phyloP scores from a whole-genome alignment of 23 red algal genomes.

The Agarophyton chilense region DNA sequence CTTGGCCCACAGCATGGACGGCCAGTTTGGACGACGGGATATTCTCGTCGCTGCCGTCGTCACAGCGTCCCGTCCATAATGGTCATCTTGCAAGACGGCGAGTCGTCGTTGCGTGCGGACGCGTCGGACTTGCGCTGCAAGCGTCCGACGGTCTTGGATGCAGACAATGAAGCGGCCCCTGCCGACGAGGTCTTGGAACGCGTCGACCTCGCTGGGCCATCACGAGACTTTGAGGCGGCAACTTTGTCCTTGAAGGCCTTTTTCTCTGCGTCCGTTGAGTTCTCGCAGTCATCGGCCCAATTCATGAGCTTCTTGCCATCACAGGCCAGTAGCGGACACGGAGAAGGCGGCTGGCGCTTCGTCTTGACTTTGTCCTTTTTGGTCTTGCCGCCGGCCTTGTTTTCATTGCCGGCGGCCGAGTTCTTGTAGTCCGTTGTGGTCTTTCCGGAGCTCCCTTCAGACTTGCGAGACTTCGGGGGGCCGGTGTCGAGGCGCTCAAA shows the following conservation, averaged over 20 bases:
- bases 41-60: conserved; percentile 39
- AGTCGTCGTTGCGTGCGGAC: not conserved
- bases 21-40: not conserved
- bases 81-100: conserved; percentile 14
- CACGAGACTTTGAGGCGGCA: not conserved
- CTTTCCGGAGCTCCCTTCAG: no score
- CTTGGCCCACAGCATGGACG: not conserved
- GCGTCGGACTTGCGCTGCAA: not conserved
- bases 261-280: no score
- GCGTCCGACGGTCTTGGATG: not conserved
- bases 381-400: no score
- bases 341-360: no score
- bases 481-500: no score
- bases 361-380: no score
- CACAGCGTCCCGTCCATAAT: conserved; percentile 30
- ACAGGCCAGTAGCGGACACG: no score
- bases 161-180: not conserved
- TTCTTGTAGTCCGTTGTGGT: no score
- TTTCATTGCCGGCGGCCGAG: no score
- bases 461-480: no score
- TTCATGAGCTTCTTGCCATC: no score
- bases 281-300: no score
- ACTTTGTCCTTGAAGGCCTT: not conserved
- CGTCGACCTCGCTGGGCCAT: not conserved
- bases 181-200: not conserved